Base-by-base conservation (phyloP, 2,329 filamentous ascomycete species). In the Cercospora zeae-maydis region DNA sequence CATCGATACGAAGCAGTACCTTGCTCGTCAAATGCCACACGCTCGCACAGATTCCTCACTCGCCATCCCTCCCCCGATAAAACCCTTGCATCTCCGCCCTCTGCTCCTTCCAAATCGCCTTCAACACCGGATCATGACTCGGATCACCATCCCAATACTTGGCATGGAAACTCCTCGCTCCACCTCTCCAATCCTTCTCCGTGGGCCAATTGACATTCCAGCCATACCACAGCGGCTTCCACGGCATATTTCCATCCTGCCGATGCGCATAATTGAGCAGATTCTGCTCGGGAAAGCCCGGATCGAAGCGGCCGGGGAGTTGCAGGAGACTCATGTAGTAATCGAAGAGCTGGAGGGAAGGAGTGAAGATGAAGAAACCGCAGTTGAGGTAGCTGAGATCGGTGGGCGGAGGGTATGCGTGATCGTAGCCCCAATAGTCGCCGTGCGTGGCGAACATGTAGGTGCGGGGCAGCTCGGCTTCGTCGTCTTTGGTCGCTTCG, bases 151-250 rank as follows among this genome's bases (percentile, higher is more conserved):
- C 73, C 77, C 77, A 79, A 63, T 73, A 78, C 71, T 79, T 78
- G 3, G 75, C 75, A 64, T 78, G 76, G 58, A 78, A 75, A 52
- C 74, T 76, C 39, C 68, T 67, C 52, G 72, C 75, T 1, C 75
- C 76, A 13, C 68, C 73, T 31, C 72, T 64, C 61, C 72, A 75
- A 56, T 78, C 77, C 33, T 72, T 74, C 56, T 71, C 71, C 37
- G 69, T 76, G 3, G 77, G 76, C 72, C 74, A 78, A 52, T 77
- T 75, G 14, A 76, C 75, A 61, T 77, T 77, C 75, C 76, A 78
- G 1, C 71, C 71, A 62, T 76, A 73, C 67, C 74, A 74, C 21
- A 78, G 60, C 56, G 72, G 73, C 60, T 70, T 72, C 76, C 76
- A 78, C 1, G 77, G 77, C 77, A 79, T 78, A 16, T 75, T 75